These are phyloP conservation scores for Kentomonas sorsogonicus DNA, from an alignment of 208 protist species.

Conservation along the genomic window DNA sequence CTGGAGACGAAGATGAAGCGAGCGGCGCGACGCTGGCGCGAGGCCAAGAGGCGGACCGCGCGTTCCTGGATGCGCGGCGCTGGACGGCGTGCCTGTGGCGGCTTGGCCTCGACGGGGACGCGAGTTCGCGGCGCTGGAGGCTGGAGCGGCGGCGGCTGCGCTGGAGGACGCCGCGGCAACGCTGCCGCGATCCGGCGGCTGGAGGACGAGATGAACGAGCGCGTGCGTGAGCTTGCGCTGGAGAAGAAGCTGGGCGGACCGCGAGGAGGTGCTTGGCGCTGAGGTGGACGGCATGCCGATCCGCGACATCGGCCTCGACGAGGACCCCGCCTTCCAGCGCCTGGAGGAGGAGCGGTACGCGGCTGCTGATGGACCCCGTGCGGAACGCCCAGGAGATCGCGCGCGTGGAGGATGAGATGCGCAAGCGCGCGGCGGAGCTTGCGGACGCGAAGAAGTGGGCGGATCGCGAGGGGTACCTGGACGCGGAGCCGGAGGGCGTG, in stretches of 20 bases:
- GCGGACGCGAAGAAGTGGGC: constrained; percentile 58
- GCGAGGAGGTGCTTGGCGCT: constrained; percentile 35
- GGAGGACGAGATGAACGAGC: constrained; percentile 9
- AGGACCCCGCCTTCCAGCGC: constrained; percentile 25
- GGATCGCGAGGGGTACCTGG: constrained; percentile 45
- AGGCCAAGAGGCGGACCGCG: too few species aligned
- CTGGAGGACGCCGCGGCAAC: too few species aligned
- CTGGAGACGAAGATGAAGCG: constrained; percentile 12
- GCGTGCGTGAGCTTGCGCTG: constrained; percentile 11
- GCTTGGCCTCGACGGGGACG: too few species aligned
- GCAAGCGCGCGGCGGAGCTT: constrained; percentile 58
- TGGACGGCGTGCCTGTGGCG: too few species aligned
- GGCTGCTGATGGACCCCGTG: constrained; percentile 12
- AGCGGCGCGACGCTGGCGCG: too few species aligned
- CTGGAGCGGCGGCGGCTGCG: too few species aligned
- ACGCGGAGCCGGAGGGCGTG: constrained; percentile 43
- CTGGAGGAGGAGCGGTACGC: constrained; percentile 35
- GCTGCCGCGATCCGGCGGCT: background rate
- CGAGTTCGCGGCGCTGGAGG: too few species aligned
- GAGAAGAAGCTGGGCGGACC: constrained; percentile 31
- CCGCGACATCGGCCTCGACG: constrained; percentile 24
- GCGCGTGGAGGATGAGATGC: constrained; percentile 55
- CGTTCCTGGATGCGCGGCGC: too few species aligned
- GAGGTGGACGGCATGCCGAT: constrained; percentile 56
- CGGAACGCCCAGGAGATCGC: constrained; percentile 28